Evolutionary conservation across 768 basidiomycete genomes (phyloP).

Genomic region (Hericium erinaceus): DNA sequence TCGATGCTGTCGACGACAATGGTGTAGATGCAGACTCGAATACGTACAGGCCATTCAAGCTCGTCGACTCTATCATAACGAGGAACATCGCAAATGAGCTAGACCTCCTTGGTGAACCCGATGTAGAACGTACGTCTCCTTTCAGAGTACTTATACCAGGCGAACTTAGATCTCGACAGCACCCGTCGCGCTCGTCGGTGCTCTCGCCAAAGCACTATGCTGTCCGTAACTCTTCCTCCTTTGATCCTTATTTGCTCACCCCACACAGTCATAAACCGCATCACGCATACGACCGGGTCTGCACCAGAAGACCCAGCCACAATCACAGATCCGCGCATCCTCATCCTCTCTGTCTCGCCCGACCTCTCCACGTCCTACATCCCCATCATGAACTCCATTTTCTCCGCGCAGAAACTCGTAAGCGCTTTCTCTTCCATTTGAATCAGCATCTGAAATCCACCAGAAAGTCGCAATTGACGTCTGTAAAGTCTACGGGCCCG

Average conservation of each 20-base stretch:
- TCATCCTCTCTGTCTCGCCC: constrained; percentile 86
- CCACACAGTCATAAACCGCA: constrained; percentile 56
- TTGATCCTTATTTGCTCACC: constrained; percentile 13
- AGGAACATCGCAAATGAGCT: constrained; percentile 54
- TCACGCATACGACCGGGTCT: constrained; percentile 28
- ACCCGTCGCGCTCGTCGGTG: constrained; percentile 73
- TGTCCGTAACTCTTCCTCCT: constrained; percentile 36
- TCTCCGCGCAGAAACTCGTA: constrained; percentile 95
- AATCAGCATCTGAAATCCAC: background rate
- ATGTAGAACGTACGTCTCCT: constrained; percentile 37
- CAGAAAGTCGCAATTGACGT: constrained; percentile 97
- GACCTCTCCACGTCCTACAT: constrained; percentile 89
- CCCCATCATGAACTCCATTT: constrained; percentile 98
- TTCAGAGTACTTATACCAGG: constrained; percentile 11
- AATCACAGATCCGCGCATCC: constrained; percentile 46
- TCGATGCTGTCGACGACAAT: constrained; percentile 27
- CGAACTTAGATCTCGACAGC: constrained; percentile 22
- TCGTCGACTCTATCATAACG: constrained; percentile 62
- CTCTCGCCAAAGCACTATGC: constrained; percentile 87
- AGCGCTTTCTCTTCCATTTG: constrained; percentile 19
- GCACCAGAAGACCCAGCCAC: constrained; percentile 23
- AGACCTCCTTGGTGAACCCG: constrained; percentile 36
- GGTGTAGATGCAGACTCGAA: constrained; percentile 53
- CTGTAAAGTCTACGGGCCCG: constrained; percentile 81
- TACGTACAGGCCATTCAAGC: constrained; percentile 75